These are phyloP conservation scores for Aspergillus novoparasiticus DNA, from an alignment of 2,329 filamentous ascomycete genomes.

Conservation along the genomic window DNA sequence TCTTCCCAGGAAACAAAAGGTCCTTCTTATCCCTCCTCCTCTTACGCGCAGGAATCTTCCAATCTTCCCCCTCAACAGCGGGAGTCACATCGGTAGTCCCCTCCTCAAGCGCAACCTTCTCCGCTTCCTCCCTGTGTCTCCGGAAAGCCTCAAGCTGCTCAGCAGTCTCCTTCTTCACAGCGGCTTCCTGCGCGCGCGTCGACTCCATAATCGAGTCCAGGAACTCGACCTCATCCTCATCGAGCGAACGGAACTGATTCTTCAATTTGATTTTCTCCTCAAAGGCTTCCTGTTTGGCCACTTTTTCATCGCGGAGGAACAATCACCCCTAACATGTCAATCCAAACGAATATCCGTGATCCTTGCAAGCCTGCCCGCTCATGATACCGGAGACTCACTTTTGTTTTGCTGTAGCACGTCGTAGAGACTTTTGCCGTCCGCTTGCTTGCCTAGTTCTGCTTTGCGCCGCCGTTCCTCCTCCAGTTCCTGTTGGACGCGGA, in stretches of 20 bases:
- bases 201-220: constrained; percentile 60
- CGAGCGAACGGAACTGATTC: constrained; percentile 55
- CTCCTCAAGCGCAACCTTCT: constrained; percentile 50
- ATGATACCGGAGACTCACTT: constrained; percentile 41
- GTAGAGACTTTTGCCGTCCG: constrained; percentile 52
- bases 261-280: constrained; percentile 54
- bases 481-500: constrained; percentile 47
- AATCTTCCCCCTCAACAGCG: constrained; percentile 47
- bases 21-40: constrained; percentile 54
- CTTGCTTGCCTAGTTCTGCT: constrained; percentile 55
- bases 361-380: background rate
- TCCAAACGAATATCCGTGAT: constrained; percentile 15
- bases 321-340: constrained; percentile 46
- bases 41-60: constrained; percentile 54
- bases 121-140: constrained; percentile 60
- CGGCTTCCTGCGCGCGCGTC: constrained; percentile 58
- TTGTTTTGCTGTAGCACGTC: constrained; percentile 54
- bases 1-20: constrained; percentile 43
- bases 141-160: constrained; percentile 63
- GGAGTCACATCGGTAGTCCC: constrained; percentile 35
- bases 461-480: constrained; percentile 49
- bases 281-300: constrained; percentile 56
- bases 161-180: constrained; percentile 59
- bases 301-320: constrained; percentile 24
- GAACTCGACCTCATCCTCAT: constrained; percentile 56